Conservation (phyloP, 2,329 filamentous ascomycete species). For the Amylocarpus encephaloides region DNA sequence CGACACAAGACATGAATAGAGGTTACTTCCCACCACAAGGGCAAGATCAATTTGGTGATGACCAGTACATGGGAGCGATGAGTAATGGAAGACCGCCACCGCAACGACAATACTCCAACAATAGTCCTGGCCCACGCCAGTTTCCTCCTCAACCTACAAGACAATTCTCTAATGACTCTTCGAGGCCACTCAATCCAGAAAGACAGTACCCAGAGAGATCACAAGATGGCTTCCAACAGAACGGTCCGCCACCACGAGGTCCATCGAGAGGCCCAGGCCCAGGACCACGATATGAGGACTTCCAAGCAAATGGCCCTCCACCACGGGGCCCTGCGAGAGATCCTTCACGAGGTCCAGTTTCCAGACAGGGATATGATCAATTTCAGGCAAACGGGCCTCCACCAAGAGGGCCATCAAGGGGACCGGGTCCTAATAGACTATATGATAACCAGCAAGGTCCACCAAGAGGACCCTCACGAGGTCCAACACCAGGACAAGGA, state of each 20-base stretch:
- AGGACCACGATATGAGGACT: constrained; percentile 4
- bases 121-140: constrained; percentile 15
- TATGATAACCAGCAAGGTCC: constrained; percentile 10
- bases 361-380: background rate
- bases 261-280: constrained; percentile 1
- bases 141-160: constrained; percentile 17
- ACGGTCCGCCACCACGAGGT: constrained; percentile 3
- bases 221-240: constrained; percentile 13
- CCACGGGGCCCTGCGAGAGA: background rate
- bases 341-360: background rate
- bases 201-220: constrained; percentile 21
- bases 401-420: constrained; percentile 4
- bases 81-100: constrained; percentile 14
- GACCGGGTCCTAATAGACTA: constrained; percentile 20
- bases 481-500: constrained; percentile 12
- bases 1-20: constrained; percentile 4
- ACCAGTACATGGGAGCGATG: constrained; percentile 7
- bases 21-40: constrained; percentile 12
- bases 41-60: constrained; percentile 17
- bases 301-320: background rate
- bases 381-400: background rate
- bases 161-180: constrained; percentile 23
- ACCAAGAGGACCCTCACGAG: constrained; percentile 7
- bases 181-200: constrained; percentile 17
- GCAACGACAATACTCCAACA: constrained; percentile 19